Conservation (phyloP, 176 grass and related monocot species). For the Saccharum officinarum region DNA sequence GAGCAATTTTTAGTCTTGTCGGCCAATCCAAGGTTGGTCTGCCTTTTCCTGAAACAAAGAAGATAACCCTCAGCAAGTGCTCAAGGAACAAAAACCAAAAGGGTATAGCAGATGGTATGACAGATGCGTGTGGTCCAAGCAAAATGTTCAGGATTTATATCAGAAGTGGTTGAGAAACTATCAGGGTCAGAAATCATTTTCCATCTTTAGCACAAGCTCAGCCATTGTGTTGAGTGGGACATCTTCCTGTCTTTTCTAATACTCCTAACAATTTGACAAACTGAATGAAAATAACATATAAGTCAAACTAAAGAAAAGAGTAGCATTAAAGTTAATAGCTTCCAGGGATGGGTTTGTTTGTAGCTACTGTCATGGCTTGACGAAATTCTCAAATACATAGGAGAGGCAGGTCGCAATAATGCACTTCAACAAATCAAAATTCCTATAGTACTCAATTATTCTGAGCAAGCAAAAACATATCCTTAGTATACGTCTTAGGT, state of each 20-base stretch:
- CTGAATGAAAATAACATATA: neutral
- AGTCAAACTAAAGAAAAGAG: constrained; percentile 4
- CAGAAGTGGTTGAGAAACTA: constrained; percentile 6
- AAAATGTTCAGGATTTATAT: constrained; percentile 4
- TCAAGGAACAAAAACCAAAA: constrained; percentile 23
- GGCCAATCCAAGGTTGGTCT: constrained; percentile 68
- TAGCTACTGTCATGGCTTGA: constrained; percentile 4
- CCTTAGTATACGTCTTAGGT: neutral
- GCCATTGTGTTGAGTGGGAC: neutral
- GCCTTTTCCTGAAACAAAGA: constrained; percentile 39
- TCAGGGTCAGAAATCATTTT: neutral
- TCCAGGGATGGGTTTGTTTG: constrained; percentile 1
- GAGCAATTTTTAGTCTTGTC: constrained; percentile 66
- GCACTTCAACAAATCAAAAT: neutral
- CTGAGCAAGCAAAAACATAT: neutral
- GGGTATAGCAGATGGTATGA: constrained; percentile 17
- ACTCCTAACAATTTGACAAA: constrained; percentile 2
- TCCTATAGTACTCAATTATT: neutral
- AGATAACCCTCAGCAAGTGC: constrained; percentile 25
- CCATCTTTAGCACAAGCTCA: neutral
- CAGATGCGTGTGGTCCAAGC: neutral
- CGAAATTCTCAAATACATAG: neutral
- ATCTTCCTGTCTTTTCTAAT: neutral
- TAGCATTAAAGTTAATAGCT: neutral
- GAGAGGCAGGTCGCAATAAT: neutral